Evolutionary conservation across 2,329 filamentous ascomycete species (phyloP), one percentile per base, ranked within the genome.

Genomic region (Fusarium albidum): DNA sequence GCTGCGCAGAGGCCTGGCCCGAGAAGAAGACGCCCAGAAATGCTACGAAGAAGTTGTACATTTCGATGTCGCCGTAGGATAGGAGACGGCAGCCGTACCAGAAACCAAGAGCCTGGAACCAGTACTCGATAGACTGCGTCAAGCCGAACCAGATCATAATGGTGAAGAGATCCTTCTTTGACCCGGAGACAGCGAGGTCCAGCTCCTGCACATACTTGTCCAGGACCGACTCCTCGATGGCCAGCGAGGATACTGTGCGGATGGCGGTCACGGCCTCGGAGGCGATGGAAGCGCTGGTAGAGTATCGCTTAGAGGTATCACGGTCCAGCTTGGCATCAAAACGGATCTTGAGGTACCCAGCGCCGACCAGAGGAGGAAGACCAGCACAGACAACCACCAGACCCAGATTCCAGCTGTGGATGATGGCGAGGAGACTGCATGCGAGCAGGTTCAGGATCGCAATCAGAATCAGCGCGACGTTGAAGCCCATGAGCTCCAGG

Each of bases 1-100:
- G 65, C 40, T 74, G 69, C 1, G 70, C 64, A 0, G 75, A 70
- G 3, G 73, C 73, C 68, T 79, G 75, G 1, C 73, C 76, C 0
- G 73, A 74, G 57, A 76, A 81, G 31, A 82, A 76, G 6, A 83
- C 75, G 3, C 74, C 77, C 68, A 82, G 75, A 56, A 83, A 83
- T 9, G 80, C 74, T 14, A 83, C 74, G 49, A 82, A 71, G 55
- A 77, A 77, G 49, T 74, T 69, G 52, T 84, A 83, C 68, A 84
- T 83, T 3, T 78, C 81, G 52, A 83, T 73, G 50, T 79, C 82
- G 3, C 68, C 68, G 71, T 66, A 61, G 0, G 71, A 74, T 1
- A 77, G 59, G 3, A 77, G 64, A 3, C 68, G 66, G 33, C 72
- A 74, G 10, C 74, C 74, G 37, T 75, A 67, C 75, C 75, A 77